These are phyloP conservation scores for Crepidotus variabilis DNA, from an alignment of 768 basidiomycete species.

Conservation along the genomic window DNA sequence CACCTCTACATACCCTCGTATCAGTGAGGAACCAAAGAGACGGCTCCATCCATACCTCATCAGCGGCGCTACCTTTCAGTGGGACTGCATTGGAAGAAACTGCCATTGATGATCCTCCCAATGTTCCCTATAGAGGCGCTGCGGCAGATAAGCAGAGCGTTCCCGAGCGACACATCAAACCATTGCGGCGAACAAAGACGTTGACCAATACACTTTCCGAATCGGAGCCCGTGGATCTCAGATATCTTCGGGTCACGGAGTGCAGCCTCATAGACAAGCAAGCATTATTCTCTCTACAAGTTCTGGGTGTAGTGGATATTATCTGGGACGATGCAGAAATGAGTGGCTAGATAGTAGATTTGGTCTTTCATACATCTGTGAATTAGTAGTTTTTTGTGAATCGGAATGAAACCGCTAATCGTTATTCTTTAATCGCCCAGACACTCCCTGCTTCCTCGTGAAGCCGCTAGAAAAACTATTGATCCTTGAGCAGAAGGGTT, in stretches of 20 bases:
- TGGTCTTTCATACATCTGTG: no score
- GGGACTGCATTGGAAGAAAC: no score
- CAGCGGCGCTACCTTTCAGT: no score
- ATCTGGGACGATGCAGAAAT: constrained; percentile 23
- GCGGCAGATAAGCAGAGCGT: no score
- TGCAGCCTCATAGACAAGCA: constrained; percentile 34
- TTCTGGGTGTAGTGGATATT: constrained; percentile 34
- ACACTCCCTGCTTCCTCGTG: constrained; percentile 55
- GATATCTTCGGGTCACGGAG: constrained; percentile 38
- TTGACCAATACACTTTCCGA: constrained; percentile 26
- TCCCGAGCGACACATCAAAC: constrained; percentile 1
- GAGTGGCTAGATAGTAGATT: no score
- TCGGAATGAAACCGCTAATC: constrained; percentile 11
- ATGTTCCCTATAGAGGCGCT: no score
- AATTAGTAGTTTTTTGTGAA: no score
- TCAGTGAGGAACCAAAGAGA: constrained; percentile 28
- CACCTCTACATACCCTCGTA: constrained; percentile 32
- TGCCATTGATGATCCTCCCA: no score
- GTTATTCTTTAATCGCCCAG: constrained; percentile 34
- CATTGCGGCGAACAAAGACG: background rate
- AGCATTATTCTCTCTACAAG: constrained; percentile 33
- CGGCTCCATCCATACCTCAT: constrained; percentile 2
- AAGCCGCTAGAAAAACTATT: constrained; percentile 33
- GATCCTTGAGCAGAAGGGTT: background rate
- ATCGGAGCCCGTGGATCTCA: constrained; percentile 29